Evolutionary conservation across 139 green algal genomes (phyloP).

Genomic region (Micromonas commoda): DNA sequence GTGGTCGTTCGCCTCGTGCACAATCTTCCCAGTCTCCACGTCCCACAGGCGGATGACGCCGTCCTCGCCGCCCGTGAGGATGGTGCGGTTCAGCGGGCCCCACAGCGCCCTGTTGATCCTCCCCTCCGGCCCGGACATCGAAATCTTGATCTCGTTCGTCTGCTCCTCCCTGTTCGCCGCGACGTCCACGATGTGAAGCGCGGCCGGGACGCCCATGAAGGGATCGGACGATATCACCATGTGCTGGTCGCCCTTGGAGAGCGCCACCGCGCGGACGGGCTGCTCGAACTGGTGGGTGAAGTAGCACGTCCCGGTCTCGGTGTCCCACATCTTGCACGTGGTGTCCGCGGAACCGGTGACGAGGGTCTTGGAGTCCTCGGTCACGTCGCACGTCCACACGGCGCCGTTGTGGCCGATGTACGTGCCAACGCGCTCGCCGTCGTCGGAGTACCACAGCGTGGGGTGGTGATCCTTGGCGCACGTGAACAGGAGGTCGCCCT

Average conservation of each 20-base stretch:
- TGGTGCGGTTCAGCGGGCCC: conserved; percentile 61
- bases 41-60: conserved; percentile 57
- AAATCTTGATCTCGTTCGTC: conserved; percentile 18
- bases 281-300: conserved; percentile 72
- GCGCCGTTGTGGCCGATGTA: conserved; percentile 95
- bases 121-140: conserved; percentile 33
- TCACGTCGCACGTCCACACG: conserved; percentile 86
- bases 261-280: conserved; percentile 65
- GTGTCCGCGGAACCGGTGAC: conserved; percentile 83
- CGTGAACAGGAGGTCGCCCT: conserved; percentile 91
- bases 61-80: conserved; percentile 82
- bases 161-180: conserved; percentile 52
- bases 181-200: conserved; percentile 57
- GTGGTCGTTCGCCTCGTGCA: conserved; percentile 62
- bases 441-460: conserved; percentile 85
- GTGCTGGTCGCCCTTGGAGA: conserved; percentile 72
- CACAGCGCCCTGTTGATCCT: conserved; percentile 46
- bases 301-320: conserved; percentile 72
- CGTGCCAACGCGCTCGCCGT: conserved; percentile 84
- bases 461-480: conserved; percentile 87
- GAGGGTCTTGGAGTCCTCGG: conserved; percentile 57
- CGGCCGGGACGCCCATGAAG: conserved; percentile 64
- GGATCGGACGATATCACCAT: conserved; percentile 78
- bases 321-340: conserved; percentile 84
- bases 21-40: conserved; percentile 45